These are phyloP conservation scores for Fagus crenata DNA, from an alignment of 306 rosid genomes.

Conservation along the genomic window DNA sequence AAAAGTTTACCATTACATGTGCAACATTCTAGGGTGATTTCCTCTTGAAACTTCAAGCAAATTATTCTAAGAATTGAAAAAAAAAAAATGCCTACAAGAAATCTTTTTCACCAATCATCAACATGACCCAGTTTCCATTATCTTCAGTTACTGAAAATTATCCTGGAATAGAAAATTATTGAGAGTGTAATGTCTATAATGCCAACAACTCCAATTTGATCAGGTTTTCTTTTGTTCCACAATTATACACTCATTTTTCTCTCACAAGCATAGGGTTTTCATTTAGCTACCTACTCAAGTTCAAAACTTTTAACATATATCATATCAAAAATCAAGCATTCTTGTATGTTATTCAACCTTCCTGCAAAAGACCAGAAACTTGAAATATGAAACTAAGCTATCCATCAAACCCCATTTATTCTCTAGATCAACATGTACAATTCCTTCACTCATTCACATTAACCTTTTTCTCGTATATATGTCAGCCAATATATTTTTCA, in stretches of 20 bases:
- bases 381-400: background rate
- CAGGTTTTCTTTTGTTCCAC: background rate
- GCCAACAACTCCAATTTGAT: background rate
- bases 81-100: slow-evolving; percentile 5
- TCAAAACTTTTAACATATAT: background rate
- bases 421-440: background rate
- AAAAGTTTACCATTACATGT: background rate
- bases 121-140: background rate
- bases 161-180: background rate
- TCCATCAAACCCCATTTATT: background rate
- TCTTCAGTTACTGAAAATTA: background rate
- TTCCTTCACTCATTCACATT: background rate
- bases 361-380: background rate
- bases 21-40: background rate
- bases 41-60: background rate
- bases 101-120: background rate
- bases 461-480: background rate
- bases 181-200: background rate
- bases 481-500: background rate
- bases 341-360: background rate
- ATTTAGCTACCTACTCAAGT: background rate
- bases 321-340: background rate
- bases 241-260: background rate
- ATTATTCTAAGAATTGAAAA: background rate
- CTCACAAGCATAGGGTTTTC: background rate